phyloP scores from a whole-genome alignment of 352 stramenopile genomes.

The Pythium dissotocum region DNA sequence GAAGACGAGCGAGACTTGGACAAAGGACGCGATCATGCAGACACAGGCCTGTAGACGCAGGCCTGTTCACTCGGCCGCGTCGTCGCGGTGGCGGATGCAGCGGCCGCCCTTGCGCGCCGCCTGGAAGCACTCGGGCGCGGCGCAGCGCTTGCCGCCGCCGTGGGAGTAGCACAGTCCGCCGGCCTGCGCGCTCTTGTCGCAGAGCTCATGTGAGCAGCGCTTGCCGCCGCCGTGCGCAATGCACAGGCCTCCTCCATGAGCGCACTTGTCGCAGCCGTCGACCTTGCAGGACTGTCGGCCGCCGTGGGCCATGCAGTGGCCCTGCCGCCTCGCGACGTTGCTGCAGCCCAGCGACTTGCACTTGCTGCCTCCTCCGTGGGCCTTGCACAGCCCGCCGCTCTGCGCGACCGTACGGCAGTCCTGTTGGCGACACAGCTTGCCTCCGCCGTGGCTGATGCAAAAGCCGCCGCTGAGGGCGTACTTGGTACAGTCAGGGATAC shows the following conservation, averaged over 20 bases:
- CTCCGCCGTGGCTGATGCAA: slow-evolving; percentile 73
- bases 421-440: slow-evolving; percentile 65
- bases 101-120: slow-evolving; percentile 73
- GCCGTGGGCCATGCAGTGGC: slow-evolving; percentile 76
- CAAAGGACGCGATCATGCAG: too few relatives aligned
- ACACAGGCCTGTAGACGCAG: too few relatives aligned
- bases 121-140: slow-evolving; percentile 71
- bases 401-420: slow-evolving; percentile 73
- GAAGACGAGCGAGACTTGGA: too few relatives aligned
- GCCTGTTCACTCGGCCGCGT: neutral
- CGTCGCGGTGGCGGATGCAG: slow-evolving; percentile 77
- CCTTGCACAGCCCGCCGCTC: slow-evolving; percentile 80
- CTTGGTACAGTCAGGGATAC: slow-evolving; percentile 55
- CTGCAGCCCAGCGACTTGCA: slow-evolving; percentile 60
- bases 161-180: slow-evolving; percentile 82
- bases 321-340: slow-evolving; percentile 66
- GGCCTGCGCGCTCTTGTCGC: slow-evolving; percentile 71
- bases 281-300: slow-evolving; percentile 77
- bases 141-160: slow-evolving; percentile 74
- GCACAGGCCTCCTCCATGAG: slow-evolving; percentile 74
- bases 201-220: slow-evolving; percentile 52
- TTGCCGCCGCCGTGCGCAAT: slow-evolving; percentile 77
- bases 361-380: slow-evolving; percentile 81
- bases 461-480: slow-evolving; percentile 71
- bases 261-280: slow-evolving; percentile 65